A percentile compares a stretch with the other conserved stretches of the same genome.
Evolutionary conservation across 768 basidiomycete species (phyloP).

Genomic region (Lentinula boryana): DNA sequence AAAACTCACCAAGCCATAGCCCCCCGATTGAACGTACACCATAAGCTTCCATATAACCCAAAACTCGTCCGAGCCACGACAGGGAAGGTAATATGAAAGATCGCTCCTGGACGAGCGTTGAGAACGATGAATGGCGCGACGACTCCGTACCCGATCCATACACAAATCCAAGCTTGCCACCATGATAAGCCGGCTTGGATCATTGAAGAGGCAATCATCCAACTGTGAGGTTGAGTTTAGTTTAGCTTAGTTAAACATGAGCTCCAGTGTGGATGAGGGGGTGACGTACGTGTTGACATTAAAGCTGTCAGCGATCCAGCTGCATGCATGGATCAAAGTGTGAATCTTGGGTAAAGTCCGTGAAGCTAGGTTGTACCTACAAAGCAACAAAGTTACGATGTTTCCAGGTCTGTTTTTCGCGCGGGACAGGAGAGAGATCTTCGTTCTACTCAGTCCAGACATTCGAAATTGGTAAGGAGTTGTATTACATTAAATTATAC

Average conservation of each 20-base stretch:
- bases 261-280: not conserved
- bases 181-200: conserved; percentile 65
- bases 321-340: conserved; percentile 16
- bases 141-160: conserved; percentile 57
- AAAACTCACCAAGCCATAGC: conserved; percentile 61
- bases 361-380: not conserved
- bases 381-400: conserved; percentile 8
- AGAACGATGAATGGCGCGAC: conserved; percentile 68
- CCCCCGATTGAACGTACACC: conserved; percentile 74
- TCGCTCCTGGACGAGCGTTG: conserved; percentile 73
- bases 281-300: conserved; percentile 65
- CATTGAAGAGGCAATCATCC: conserved; percentile 78
- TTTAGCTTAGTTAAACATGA: not conserved
- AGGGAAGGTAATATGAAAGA: conserved; percentile 75
- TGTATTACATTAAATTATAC: not conserved
- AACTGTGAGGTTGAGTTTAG: conserved; percentile 29
- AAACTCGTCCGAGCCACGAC: conserved; percentile 72
- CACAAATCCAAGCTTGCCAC: conserved; percentile 85
- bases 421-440: conserved; percentile 7
- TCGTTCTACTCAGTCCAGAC: not conserved
- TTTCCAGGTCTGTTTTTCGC: conserved; percentile 7
- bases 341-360: not conserved
- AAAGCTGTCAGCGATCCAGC: conserved; percentile 80
- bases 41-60: conserved; percentile 71
- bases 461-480: not conserved